Conservation (phyloP, 352 stramenopile genomes). For the Globisporangium parvum region DNA sequence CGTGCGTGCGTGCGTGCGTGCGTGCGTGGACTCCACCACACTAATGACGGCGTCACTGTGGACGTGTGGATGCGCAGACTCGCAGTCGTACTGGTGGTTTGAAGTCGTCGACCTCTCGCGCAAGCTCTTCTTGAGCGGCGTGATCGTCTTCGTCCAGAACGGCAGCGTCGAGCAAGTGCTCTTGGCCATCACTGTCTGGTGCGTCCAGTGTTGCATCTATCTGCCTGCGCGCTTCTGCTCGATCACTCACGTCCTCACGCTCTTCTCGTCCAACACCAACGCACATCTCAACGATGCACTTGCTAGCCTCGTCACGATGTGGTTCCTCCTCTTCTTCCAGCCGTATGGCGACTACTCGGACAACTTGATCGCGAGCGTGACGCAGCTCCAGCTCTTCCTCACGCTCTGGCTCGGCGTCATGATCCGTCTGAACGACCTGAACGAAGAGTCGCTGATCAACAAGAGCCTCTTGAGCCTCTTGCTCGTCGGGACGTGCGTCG, state of each 20-base stretch:
- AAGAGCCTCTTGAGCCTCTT: constrained; percentile 50
- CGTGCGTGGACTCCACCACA: background rate
- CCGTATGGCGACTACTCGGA: constrained; percentile 65
- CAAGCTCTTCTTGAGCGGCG: constrained; percentile 67
- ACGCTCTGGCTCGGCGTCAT: constrained; percentile 79
- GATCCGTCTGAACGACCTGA: constrained; percentile 61
- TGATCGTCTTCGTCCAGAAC: constrained; percentile 72
- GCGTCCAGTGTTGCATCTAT: background rate
- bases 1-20: too few species aligned
- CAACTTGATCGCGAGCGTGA: constrained; percentile 68
- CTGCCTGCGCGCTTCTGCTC: too few species aligned
- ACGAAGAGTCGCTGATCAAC: constrained; percentile 60
- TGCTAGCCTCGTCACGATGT: constrained; percentile 55
- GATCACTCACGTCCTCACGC: background rate
- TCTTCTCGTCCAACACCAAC: background rate
- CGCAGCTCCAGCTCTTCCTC: constrained; percentile 73
- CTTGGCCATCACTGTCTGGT: constrained; percentile 60
- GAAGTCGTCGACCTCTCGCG: constrained; percentile 72
- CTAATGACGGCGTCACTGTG: background rate
- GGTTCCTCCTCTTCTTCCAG: constrained; percentile 74
- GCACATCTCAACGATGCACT: too few species aligned
- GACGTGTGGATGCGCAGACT: constrained; percentile 30
- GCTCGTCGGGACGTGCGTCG: constrained; percentile 54
- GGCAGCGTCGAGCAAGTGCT: constrained; percentile 67
- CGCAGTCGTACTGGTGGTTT: constrained; percentile 71